Evolutionary conservation across 2,329 filamentous ascomycete species (phyloP), one percentile per base, ranked within the genome.

Genomic region (Cordyceps militaris): DNA sequence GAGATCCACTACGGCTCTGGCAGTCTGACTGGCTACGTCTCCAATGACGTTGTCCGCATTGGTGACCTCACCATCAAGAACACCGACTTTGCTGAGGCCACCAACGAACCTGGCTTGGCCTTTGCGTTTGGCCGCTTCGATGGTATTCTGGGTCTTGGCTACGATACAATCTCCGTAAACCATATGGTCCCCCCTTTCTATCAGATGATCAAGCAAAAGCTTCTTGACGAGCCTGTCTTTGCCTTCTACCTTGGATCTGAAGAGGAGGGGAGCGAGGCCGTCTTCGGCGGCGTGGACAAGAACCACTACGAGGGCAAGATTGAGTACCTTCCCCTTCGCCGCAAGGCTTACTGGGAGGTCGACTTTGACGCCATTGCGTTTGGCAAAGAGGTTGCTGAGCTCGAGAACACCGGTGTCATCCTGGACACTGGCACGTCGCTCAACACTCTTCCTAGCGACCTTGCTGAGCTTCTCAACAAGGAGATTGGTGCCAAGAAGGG

Each of bases 321-420:
- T 68, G 89, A 86, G 71, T 95, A 91, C 74, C 91, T 99, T 65
- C 94, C 94, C 57, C 84, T 99, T 66, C 90, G 94, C 74, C 90
- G 94, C 73, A 97, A 97, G 87, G 94, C 94, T 51, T 99, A 99
- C 84, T 99, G 94, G 94, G 94, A 99, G 82, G 93, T 99, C 57
- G 92, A 97, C 69, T 86, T 99, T 61, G 87, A 97, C 69, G 82
- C 91, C 63, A 94, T 99, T 76, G 85, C 88, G 57, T 91, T 97
- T 63, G 95, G 94, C 66, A 82, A 92, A 55, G 84, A 89, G 70
- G 86, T 84, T 64, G 92, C 92, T 61, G 88, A 96, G 74, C 86
- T 97, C 63, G 93, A 97, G 64, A 85, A 90, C 80, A 97, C 91
- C 59, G 95, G 94, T 77, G 90, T 91, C 67, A 97, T 99, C 64